Percentiles rank a stretch among this genome's conserved stretches.
Conservation (phyloP, 1,284 basidiomycete species). For the Fomitiporia mediterranea region DNA sequence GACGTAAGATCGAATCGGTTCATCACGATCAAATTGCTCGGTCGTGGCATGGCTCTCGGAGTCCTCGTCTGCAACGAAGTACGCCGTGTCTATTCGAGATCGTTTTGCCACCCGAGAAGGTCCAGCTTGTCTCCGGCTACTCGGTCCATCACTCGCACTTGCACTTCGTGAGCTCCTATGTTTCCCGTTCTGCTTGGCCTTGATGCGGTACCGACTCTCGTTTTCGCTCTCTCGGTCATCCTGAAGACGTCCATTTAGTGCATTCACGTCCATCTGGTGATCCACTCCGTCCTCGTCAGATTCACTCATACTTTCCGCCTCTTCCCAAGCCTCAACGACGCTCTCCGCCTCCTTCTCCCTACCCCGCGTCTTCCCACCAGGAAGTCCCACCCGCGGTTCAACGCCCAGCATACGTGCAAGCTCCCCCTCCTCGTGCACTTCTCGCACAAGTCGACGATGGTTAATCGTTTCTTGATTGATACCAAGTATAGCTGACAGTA, state of each 20-base stretch:
- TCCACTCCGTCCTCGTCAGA: conserved; percentile 20
- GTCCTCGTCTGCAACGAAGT: conserved; percentile 40
- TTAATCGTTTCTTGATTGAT: conserved; percentile 80
- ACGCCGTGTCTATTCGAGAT: conserved; percentile 40
- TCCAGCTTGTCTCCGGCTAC: too few species aligned
- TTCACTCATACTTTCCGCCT: conserved; percentile 38
- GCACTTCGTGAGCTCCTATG: too few species aligned
- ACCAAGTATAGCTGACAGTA: conserved; percentile 77
- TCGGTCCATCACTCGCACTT: too few species aligned
- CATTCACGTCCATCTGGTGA: conserved; percentile 11
- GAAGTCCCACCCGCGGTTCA: conserved; percentile 28
- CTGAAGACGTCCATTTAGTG: conserved; percentile 21
- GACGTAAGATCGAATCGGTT: background rate
- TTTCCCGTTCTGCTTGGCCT: conserved; percentile 21
- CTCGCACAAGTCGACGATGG: conserved; percentile 62
- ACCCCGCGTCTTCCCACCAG: conserved; percentile 24
- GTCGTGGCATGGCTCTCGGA: conserved; percentile 4
- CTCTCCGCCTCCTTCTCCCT: conserved; percentile 25
- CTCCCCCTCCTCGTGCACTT: conserved; percentile 58
- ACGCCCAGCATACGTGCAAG: conserved; percentile 63
- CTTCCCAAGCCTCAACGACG: conserved; percentile 36
- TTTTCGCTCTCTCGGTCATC: conserved; percentile 32
- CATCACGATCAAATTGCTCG: background rate
- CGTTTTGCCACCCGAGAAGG: too few species aligned
- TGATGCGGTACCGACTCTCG: conserved; percentile 51